phyloP scores from a whole-genome alignment of 2,329 filamentous ascomycete species.

The Phyllosticta capitalensis region DNA sequence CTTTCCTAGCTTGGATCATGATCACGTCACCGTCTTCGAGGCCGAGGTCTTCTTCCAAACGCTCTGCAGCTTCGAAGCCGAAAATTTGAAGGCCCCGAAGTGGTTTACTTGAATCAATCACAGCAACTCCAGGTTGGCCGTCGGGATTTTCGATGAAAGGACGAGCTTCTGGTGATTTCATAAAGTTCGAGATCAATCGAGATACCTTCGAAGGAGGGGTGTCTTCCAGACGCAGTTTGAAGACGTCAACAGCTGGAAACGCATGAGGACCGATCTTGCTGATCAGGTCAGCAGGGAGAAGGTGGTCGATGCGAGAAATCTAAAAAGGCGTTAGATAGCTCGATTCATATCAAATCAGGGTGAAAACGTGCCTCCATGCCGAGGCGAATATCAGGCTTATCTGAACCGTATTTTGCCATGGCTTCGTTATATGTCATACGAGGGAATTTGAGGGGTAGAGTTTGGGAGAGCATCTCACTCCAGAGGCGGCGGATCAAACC shows the following conservation, averaged over 20 bases:
- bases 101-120: slow-evolving; percentile 65
- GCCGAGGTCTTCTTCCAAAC: slow-evolving; percentile 42
- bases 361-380: slow-evolving; percentile 47
- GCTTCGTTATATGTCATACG: slow-evolving; percentile 63
- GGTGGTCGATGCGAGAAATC: slow-evolving; percentile 56
- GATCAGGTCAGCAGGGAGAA: slow-evolving; percentile 55
- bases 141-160: slow-evolving; percentile 58
- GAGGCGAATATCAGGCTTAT: slow-evolving; percentile 85
- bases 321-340: slow-evolving; percentile 26
- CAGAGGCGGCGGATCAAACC: slow-evolving; percentile 47
- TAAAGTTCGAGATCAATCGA: slow-evolving; percentile 58
- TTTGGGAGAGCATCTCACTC: slow-evolving; percentile 30
- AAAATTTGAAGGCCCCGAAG: slow-evolving; percentile 68
- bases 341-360: not conserved
- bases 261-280: slow-evolving; percentile 63
- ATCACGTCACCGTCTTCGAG: slow-evolving; percentile 68
- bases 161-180: slow-evolving; percentile 53
- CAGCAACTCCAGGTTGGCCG: slow-evolving; percentile 70
- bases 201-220: slow-evolving; percentile 43
- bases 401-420: slow-evolving; percentile 73
- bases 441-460: slow-evolving; percentile 40
- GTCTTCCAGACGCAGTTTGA: slow-evolving; percentile 54
- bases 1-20: slow-evolving; percentile 67
- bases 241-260: slow-evolving; percentile 63
- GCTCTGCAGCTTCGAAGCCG: slow-evolving; percentile 60